These are phyloP conservation scores for Colletotrichum scovillei DNA, from an alignment of 2,329 filamentous ascomycete species.

Conservation along the genomic window DNA sequence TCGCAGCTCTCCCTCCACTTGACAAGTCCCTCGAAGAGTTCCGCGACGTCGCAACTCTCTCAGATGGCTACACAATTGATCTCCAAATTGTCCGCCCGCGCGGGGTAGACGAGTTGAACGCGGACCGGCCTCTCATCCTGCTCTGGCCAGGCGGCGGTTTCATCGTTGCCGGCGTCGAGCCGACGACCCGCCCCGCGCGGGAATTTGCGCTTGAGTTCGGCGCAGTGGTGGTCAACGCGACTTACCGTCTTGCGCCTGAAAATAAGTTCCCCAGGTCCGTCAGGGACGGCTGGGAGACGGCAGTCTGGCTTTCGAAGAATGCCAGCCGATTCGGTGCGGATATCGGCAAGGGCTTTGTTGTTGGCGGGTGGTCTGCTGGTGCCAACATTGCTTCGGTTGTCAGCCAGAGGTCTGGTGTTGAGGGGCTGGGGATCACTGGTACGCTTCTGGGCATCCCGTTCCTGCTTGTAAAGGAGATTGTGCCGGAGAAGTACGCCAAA, in stretches of 20 bases:
- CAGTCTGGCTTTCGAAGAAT: constrained; percentile 47
- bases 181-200: constrained; percentile 12
- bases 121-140: constrained; percentile 19
- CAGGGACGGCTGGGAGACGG: constrained; percentile 56
- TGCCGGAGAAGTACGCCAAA: constrained; percentile 50
- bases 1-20: constrained; percentile 16
- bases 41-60: constrained; percentile 12
- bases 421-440: constrained; percentile 42
- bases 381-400: constrained; percentile 62
- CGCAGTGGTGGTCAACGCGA: constrained; percentile 56
- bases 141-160: constrained; percentile 9
- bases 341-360: constrained; percentile 57
- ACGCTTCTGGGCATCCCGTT: constrained; percentile 18
- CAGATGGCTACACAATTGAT: constrained; percentile 24
- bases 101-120: not conserved
- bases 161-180: constrained; percentile 29
- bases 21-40: constrained; percentile 28
- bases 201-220: constrained; percentile 37
- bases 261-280: constrained; percentile 58
- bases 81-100: constrained; percentile 21
- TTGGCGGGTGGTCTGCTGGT: constrained; percentile 62
- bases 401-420: constrained; percentile 51
- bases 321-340: constrained; percentile 41
- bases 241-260: constrained; percentile 64
- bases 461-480: constrained; percentile 17